Base-by-base conservation (phyloP, 306 rosid species). In the Cucumis hystrix region DNA sequence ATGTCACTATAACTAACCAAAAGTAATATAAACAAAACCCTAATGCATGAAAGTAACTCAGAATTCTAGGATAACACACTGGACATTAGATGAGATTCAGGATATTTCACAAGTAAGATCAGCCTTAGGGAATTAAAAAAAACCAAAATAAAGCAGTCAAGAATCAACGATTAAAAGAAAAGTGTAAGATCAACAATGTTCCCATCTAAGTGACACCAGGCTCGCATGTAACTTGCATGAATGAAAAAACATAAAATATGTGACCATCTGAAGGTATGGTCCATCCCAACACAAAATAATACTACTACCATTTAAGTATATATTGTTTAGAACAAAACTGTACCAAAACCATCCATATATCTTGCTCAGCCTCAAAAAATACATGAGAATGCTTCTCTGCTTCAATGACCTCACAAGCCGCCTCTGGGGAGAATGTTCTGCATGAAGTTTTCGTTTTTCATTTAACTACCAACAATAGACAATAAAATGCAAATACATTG, bases 321-420 rank as follows among this genome's bases (percentile, higher is more conserved):
- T 16, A 69, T 23, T 43, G 13, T 21, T 69, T 43, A 6, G 56
- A 69, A 21, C 37, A 43, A 43, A 45, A 43, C 57, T 41, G 23
- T 55, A 92, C 99, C 97, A 95, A 88, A 60, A 92, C 88, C 85
- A 95, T 91, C 99, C 99, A 96, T 41, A 96, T 92, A 85, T 96
- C 98, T 1, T 93, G 90, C 78, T 96, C 99, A 8, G 96, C 84
- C 90, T 96, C 93, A 56, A 75, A 78, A 77, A 96, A 96, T 3
- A 96, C 87, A 64, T 96, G 98, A 33, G 92, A 91, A 63, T 96
- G 97, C 59, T 81, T 82, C 76, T 96, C 96, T 5, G 99, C 98
- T 70, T 96, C 93, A 66, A 96, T 92, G 75, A 88, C 87, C 79
- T 96, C 96, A 61, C 99, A 96, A 39, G 98, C 88, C 78, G 91